Conservation (phyloP, 148 eudicot species). For the Pouteria glomerata region DNA sequence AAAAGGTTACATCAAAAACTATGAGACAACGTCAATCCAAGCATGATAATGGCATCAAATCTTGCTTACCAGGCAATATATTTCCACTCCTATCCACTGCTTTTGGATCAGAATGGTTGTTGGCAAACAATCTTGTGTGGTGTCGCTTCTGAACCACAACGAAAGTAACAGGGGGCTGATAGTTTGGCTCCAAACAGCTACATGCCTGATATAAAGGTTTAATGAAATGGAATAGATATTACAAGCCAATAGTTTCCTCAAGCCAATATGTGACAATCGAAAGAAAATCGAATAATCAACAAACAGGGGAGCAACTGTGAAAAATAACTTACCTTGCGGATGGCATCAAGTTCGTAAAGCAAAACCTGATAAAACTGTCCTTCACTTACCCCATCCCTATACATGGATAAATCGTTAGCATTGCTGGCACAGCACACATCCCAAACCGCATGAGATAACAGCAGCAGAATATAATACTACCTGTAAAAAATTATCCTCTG, state of each 20-base stretch:
- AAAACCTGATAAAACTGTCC: no score
- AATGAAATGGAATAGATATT: background rate
- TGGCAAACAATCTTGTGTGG: conserved; percentile 81
- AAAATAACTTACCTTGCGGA: conserved; percentile 49
- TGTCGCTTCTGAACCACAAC: conserved; percentile 92
- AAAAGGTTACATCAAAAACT: background rate
- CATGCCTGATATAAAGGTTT: conserved; percentile 63
- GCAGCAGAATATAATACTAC: conserved; percentile 16
- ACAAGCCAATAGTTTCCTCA: background rate
- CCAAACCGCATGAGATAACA: no score
- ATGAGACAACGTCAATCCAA: background rate
- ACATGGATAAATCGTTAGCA: no score
- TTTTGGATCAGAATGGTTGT: conserved; percentile 51
- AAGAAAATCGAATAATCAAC: background rate
- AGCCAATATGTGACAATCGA: background rate
- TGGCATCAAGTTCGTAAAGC: conserved; percentile 75
- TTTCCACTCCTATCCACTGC: conserved; percentile 68
- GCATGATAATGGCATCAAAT: background rate
- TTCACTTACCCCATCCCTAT: no score
- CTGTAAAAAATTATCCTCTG: conserved; percentile 84
- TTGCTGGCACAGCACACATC: no score
- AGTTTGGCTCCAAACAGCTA: conserved; percentile 74
- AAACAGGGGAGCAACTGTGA: background rate
- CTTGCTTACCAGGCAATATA: conserved; percentile 57
- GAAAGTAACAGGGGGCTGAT: conserved; percentile 88